Conservation (phyloP, 1,139 yeast genomes). For the Martiniozyma asiatica region DNA sequence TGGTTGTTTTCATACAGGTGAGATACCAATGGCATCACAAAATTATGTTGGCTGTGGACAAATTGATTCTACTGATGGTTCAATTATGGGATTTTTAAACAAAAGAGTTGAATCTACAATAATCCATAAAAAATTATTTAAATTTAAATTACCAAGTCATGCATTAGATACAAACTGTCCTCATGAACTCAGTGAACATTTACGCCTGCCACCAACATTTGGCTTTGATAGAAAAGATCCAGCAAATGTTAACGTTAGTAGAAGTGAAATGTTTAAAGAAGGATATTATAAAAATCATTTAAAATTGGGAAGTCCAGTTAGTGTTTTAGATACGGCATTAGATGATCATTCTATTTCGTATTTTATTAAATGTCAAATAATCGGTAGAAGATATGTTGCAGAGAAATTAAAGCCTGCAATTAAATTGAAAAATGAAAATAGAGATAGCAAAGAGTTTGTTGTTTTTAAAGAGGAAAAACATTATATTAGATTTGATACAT, state of each 20-base stretch:
- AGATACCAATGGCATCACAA: constrained; percentile 23
- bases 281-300: constrained; percentile 30
- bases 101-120: constrained; percentile 38
- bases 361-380: constrained; percentile 16
- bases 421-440: no score
- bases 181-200: constrained; percentile 39
- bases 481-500: constrained; percentile 15
- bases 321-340: constrained; percentile 20
- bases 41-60: no score
- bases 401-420: no score
- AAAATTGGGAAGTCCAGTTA: constrained; percentile 25
- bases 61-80: constrained; percentile 35
- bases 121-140: constrained; percentile 50
- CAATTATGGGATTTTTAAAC: constrained; percentile 38
- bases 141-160: constrained; percentile 47
- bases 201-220: constrained; percentile 45
- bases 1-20: constrained; percentile 29
- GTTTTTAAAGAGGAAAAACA: no score
- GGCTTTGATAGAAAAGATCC: constrained; percentile 43
- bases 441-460: no score
- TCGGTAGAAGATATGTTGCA: no score
- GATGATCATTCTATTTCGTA: constrained; percentile 18
- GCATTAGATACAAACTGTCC: constrained; percentile 46
- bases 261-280: constrained; percentile 14
- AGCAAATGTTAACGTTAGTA: constrained; percentile 25